A percentile compares a stretch with the other conserved stretches of the same genome.
These are phyloP conservation scores for Massarina eburnea DNA, from an alignment of 2,329 filamentous ascomycete genomes.

Conservation along the genomic window DNA sequence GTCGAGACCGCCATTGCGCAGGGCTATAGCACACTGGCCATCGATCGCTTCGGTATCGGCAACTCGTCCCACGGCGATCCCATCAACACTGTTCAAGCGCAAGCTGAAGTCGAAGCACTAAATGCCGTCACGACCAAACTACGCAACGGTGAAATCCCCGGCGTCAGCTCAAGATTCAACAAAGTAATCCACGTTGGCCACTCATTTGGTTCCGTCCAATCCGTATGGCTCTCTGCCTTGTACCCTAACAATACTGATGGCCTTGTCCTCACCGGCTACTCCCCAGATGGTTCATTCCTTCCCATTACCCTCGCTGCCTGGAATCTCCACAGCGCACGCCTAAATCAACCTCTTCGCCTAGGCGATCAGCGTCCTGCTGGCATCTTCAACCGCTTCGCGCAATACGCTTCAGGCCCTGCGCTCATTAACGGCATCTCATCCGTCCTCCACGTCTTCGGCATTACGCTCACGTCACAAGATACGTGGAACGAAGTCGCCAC, in stretches of 20 bases:
- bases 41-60: constrained; percentile 65
- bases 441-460: constrained; percentile 16
- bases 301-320: constrained; percentile 48
- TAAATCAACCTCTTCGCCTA: constrained; percentile 46
- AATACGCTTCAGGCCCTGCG: constrained; percentile 13
- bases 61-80: constrained; percentile 61
- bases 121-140: constrained; percentile 55
- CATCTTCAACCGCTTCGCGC: no score
- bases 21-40: constrained; percentile 62
- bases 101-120: constrained; percentile 61
- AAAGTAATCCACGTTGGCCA: constrained; percentile 64
- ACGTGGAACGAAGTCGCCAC: constrained; percentile 31
- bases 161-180: constrained; percentile 41
- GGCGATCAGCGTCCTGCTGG: constrained; percentile 27
- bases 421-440: constrained; percentile 20
- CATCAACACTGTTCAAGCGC: constrained; percentile 61
- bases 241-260: constrained; percentile 59
- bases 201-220: constrained; percentile 63
- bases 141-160: constrained; percentile 49
- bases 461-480: constrained; percentile 17
- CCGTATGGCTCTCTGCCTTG: constrained; percentile 56
- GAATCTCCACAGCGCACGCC: constrained; percentile 51
- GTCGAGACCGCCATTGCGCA: constrained; percentile 56
- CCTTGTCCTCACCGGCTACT: constrained; percentile 63
- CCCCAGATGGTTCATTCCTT: constrained; percentile 50